A percentile compares a stretch with the other conserved stretches of the same genome.
Conservation (phyloP, 805 yeast species). For the Barnettozyma wickerhamii region DNA sequence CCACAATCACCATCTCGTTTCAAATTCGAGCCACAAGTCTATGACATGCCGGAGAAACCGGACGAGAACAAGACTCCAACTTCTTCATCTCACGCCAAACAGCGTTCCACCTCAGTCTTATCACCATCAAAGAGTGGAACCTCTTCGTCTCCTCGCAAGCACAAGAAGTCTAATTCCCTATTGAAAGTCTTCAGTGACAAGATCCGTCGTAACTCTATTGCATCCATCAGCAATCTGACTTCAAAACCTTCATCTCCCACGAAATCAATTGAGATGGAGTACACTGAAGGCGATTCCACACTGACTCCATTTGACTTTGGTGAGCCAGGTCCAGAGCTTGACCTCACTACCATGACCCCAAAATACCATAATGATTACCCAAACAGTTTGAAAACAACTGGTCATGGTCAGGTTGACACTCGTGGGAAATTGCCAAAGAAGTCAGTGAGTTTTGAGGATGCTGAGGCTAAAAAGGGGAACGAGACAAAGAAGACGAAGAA, state of each 20-base stretch:
- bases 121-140: background rate
- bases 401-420: background rate
- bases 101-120: background rate
- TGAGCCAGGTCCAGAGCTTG: slow-evolving; percentile 27
- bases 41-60: slow-evolving; percentile 30
- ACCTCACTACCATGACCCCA: slow-evolving; percentile 23
- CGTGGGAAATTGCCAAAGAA: background rate
- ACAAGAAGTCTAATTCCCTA: slow-evolving; percentile 23
- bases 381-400: too few species aligned
- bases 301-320: slow-evolving; percentile 25
- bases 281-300: slow-evolving; percentile 20
- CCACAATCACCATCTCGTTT: slow-evolving; percentile 25
- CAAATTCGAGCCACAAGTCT: slow-evolving; percentile 33
- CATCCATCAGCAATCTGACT: slow-evolving; percentile 8
- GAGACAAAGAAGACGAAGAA: slow-evolving; percentile 6
- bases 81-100: background rate
- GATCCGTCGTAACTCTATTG: slow-evolving; percentile 18
- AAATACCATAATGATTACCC: slow-evolving; percentile 59
- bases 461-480: background rate
- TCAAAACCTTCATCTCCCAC: background rate
- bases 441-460: too few species aligned
- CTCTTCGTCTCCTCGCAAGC: slow-evolving; percentile 6
- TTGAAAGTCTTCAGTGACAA: slow-evolving; percentile 15
- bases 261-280: slow-evolving; percentile 3
- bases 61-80: slow-evolving; percentile 5